These are phyloP conservation scores for Juglanconis sp. DNA, from an alignment of 2,329 filamentous ascomycete species.

Conservation along the genomic window DNA sequence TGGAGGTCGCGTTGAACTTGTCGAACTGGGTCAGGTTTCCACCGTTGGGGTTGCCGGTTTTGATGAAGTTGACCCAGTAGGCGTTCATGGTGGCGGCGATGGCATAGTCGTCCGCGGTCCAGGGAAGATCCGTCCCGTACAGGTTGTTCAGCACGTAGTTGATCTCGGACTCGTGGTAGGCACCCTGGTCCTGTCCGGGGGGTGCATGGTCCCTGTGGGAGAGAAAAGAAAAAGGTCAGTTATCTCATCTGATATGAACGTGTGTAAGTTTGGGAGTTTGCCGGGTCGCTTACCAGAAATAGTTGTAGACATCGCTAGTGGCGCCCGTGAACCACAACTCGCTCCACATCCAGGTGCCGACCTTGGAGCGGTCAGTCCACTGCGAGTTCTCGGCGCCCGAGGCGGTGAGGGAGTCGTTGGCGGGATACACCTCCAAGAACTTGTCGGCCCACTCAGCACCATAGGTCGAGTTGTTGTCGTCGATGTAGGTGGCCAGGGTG, in stretches of 20 bases:
- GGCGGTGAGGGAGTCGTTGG: slow-evolving; percentile 20
- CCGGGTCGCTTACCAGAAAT: not conserved
- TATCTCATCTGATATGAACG: no score
- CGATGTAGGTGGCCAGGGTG: slow-evolving; percentile 22
- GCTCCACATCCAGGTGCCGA: slow-evolving; percentile 26
- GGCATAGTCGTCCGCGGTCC: slow-evolving; percentile 8
- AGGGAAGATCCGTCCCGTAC: slow-evolving; percentile 21
- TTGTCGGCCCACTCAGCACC: slow-evolving; percentile 12
- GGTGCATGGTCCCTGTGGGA: slow-evolving; percentile 26
- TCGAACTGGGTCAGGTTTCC: slow-evolving; percentile 16
- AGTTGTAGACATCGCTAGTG: not conserved
- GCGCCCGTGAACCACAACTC: slow-evolving; percentile 19
- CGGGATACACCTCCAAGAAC: slow-evolving; percentile 22
- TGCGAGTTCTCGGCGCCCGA: slow-evolving; percentile 22
- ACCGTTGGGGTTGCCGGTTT: slow-evolving; percentile 12
- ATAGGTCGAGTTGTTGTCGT: slow-evolving; percentile 21
- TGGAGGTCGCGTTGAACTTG: slow-evolving; percentile 8
- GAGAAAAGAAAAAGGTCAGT: not conserved
- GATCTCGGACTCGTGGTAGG: slow-evolving; percentile 36
- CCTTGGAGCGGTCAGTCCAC: slow-evolving; percentile 24
- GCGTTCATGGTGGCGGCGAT: slow-evolving; percentile 15
- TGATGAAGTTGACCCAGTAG: slow-evolving; percentile 16
- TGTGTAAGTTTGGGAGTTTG: no score
- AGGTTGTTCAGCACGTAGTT: slow-evolving; percentile 35
- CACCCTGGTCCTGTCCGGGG: slow-evolving; percentile 31